Evolutionary conservation across 2,329 filamentous ascomycete species (phyloP), one percentile per base, ranked within the genome.

Genomic region (Seiridium unicorne): DNA sequence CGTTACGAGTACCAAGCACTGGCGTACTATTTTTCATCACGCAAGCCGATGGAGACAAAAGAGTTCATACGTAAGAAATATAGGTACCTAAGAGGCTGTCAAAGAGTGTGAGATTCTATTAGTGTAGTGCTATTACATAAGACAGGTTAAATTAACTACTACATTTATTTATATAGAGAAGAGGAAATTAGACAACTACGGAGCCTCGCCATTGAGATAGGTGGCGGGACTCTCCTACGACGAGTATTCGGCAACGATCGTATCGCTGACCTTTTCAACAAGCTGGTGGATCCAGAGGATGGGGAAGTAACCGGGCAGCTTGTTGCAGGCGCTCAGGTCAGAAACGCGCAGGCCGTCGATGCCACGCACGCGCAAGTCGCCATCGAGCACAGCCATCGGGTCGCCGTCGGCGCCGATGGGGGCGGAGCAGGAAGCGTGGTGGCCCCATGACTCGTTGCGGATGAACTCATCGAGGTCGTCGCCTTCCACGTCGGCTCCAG

Each of bases 261-360:
- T 78, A 70, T 84, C 83, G 7, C 81, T 80, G 35, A 84, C 84
- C 75, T 87, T 87, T 74, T 86, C 84, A 34, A 77, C 78, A 18
- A 85, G 72, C 76, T 86, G 82, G 66, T 82, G 85, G 1, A 78
- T 79, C 2, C 83, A 76, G 1, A 81, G 62, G 0, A 76, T 73
- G 51, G 79, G 77, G 65, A 81, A 85, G 5, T 77, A 78, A 4
- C 84, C 84, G 1, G 73, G 72, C 18, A 70, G 81, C 59, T 76
- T 76, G 3, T 84, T 83, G 60, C 84, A 87, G 4, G 81, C 74
- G n/a, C 77, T 81, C 0, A 83, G 85, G 73, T 88, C 86, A 1
- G 88, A 85, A 5, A 87, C 85, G 4, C 85, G 74, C 55, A 88
- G 72, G 0, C 79, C 78, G 1, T 76, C 69, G 0, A 85, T 79